A percentile compares a stretch with the other conserved stretches of the same genome.
phyloP scores from a whole-genome alignment of 2,329 filamentous ascomycete genomes.

The Hypoxylon sp. region DNA sequence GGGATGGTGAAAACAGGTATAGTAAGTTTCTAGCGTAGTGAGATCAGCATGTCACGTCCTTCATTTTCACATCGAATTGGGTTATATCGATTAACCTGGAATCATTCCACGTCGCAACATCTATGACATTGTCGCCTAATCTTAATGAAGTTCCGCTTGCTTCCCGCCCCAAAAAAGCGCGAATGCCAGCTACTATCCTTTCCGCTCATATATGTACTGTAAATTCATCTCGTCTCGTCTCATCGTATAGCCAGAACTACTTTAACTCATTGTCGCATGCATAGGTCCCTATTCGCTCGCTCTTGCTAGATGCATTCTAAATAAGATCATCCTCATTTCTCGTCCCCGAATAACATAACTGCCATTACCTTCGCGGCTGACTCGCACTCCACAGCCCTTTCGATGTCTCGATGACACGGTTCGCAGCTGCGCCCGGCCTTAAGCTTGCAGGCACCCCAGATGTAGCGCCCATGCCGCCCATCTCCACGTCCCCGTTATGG shows the following conservation, averaged over 20 bases:
- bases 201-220: conserved; percentile 20
- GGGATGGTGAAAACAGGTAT: conserved; percentile 3
- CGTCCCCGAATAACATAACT: neutral
- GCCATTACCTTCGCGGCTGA: conserved; percentile 48
- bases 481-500: conserved; percentile 59
- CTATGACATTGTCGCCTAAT: conserved; percentile 4
- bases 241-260: conserved; percentile 16
- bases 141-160: conserved; percentile 7
- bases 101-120: conserved; percentile 9
- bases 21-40: neutral
- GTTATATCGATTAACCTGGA: conserved; percentile 19
- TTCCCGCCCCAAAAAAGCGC: conserved; percentile 4
- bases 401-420: conserved; percentile 72
- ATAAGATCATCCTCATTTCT: conserved; percentile 6
- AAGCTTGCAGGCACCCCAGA: conserved; percentile 63
- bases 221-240: conserved; percentile 17
- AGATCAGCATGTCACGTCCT: conserved; percentile 1
- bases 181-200: conserved; percentile 13
- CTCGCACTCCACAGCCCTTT: conserved; percentile 71
- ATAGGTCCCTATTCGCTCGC: conserved; percentile 17
- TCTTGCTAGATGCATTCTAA: conserved; percentile 39
- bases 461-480: conserved; percentile 59
- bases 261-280: conserved; percentile 7
- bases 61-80: conserved; percentile 7
- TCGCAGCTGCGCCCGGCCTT: conserved; percentile 67